Evolutionary conservation across 2,329 filamentous ascomycete species (phyloP).

Genomic region (Trichoderma sp.): DNA sequence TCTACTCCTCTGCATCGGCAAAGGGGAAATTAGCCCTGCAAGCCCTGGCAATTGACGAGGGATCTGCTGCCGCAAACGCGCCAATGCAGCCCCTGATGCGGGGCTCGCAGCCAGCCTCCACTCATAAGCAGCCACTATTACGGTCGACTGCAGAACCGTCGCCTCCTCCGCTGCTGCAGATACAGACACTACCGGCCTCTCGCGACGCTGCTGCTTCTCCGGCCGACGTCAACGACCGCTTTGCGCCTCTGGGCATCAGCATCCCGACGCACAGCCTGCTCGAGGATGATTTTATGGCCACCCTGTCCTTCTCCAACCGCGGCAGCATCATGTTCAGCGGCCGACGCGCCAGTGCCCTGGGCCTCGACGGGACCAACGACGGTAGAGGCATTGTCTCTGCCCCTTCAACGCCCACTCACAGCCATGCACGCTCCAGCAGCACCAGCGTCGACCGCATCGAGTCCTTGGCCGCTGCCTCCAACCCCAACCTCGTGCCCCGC

Average conservation of each 20-base stretch:
- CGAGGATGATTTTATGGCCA: constrained; percentile 56
- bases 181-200: constrained; percentile 14
- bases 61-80: constrained; percentile 15
- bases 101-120: constrained; percentile 25
- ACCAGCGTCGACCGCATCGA: constrained; percentile 11
- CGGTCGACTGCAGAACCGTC: constrained; percentile 2
- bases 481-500: neutral
- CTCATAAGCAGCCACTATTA: constrained; percentile 21
- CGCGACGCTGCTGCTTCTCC: constrained; percentile 27
- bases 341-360: constrained; percentile 31
- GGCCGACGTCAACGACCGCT: constrained; percentile 34
- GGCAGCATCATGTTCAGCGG: constrained; percentile 61
- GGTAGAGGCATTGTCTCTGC: constrained; percentile 17
- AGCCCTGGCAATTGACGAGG: constrained; percentile 22
- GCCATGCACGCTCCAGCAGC: constrained; percentile 10
- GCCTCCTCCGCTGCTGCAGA: constrained; percentile 2
- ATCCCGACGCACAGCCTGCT: constrained; percentile 57
- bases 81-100: constrained; percentile 25
- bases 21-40: constrained; percentile 27
- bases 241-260: constrained; percentile 51
- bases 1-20: constrained; percentile 27
- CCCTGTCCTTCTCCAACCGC: constrained; percentile 59
- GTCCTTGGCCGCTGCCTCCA: neutral
- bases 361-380: constrained; percentile 21
- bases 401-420: constrained; percentile 6